Base-by-base conservation (phyloP, 1,284 basidiomycete genomes). In the Ustilago cynodontis region DNA sequence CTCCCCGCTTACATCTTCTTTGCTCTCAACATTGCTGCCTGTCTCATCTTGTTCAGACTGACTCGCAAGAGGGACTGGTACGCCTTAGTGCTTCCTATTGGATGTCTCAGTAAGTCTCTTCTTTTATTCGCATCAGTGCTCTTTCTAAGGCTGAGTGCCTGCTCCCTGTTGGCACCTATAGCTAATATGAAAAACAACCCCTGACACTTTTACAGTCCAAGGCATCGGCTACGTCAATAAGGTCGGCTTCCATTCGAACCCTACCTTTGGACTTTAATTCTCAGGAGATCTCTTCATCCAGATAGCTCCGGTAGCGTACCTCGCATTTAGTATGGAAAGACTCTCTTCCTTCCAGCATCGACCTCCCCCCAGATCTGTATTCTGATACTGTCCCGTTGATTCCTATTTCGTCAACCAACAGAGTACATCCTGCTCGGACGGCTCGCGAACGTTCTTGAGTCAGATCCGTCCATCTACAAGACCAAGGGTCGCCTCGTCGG, bases 181-280 rank as follows among this genome's bases (percentile, higher is more conserved):
- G n/a, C n/a, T n/a, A n/a, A n/a, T n/a, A n/a, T n/a, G n/a, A n/a
- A n/a, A n/a, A n/a, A n/a, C n/a, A n/a, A n/a, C n/a, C n/a, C n/a
- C n/a, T 33, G 5, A 6, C 39, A 41, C 13, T 45, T 11, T 45
- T 20, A 22, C 43, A 45, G 43, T 45, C 8, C 43, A 45, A 22
- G 43, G n/a, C n/a, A 45, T 45, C n/a, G 43, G 43, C 3, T 45
- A 45, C n/a, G n/a, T 45, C 43, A 45, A 45, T n/a, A 45, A 45
- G 43, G 43, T 45, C 43, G 18, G 43, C n/a, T 45, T 45, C n/a
- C 43, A 45, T 13, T 45, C 43, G 7, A 45, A 45, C 43, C 43
- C 43, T 8, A 45, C 43, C 11, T 45, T 45, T 13, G 43, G 43
- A 8, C 43, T 45, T n/a, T 45, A 45, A 6, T 45, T 20, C n/a